A percentile compares a stretch with the other conserved stretches of the same genome.
Evolutionary conservation across 2,329 filamentous ascomycete genomes (phyloP).

Genomic region (Botryotinia calthae): DNA sequence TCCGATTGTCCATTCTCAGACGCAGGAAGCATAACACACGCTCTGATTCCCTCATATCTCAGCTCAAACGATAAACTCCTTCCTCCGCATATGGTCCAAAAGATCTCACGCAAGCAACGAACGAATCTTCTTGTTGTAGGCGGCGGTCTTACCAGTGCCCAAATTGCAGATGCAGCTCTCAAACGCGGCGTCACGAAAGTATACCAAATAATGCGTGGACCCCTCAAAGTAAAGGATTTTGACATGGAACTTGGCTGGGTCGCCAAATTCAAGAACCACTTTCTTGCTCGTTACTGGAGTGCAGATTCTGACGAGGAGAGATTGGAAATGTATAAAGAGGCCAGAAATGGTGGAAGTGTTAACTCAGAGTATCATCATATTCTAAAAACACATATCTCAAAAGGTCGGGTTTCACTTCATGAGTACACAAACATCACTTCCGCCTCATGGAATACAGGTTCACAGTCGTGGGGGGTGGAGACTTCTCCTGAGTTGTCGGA

Average conservation of each 20-base stretch:
- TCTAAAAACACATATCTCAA: conserved; percentile 22
- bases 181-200: conserved; percentile 64
- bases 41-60: conserved; percentile 21
- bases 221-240: conserved; percentile 66
- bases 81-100: conserved; percentile 44
- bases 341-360: conserved; percentile 74
- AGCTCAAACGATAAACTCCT: conserved; percentile 22
- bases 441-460: conserved; percentile 48
- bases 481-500: conserved; percentile 51
- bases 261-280: conserved; percentile 75
- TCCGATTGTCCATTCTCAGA: conserved; percentile 42
- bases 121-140: conserved; percentile 70
- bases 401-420: conserved; percentile 23
- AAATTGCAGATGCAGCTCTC: conserved; percentile 66
- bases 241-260: conserved; percentile 77
- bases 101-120: conserved; percentile 48
- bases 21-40: conserved; percentile 27
- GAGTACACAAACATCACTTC: conserved; percentile 43
- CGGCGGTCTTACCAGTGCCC: conserved; percentile 73
- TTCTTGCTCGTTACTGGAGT: conserved; percentile 74
- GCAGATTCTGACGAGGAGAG: conserved; percentile 70
- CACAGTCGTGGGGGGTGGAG: conserved; percentile 46
- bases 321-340: conserved; percentile 61
- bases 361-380: conserved; percentile 48
- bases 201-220: conserved; percentile 65